These are phyloP conservation scores for Xylaria sp. DNA, from an alignment of 2,329 filamentous ascomycete genomes.

Conservation along the genomic window DNA sequence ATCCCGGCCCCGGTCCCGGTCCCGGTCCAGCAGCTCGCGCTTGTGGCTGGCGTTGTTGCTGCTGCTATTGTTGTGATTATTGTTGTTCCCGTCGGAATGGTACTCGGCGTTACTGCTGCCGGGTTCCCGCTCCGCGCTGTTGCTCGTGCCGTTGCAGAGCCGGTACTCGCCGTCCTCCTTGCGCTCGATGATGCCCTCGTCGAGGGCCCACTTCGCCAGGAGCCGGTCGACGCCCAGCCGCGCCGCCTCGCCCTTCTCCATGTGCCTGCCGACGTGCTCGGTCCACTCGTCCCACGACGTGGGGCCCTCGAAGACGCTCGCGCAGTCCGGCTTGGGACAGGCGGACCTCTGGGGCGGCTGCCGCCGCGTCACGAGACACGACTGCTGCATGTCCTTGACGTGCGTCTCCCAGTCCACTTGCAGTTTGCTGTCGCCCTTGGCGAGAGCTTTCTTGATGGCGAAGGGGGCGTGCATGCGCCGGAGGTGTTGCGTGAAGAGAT, in stretches of 20 bases:
- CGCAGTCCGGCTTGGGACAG: slow-evolving; percentile 73
- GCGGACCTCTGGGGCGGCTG: slow-evolving; percentile 71
- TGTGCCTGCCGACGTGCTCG: slow-evolving; percentile 87
- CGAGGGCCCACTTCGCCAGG: slow-evolving; percentile 64
- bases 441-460: slow-evolving; percentile 60
- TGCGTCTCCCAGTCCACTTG: slow-evolving; percentile 66
- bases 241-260: slow-evolving; percentile 72
- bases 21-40: slow-evolving; percentile 21
- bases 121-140: slow-evolving; percentile 32
- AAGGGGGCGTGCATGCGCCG: slow-evolving; percentile 88
- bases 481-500: slow-evolving; percentile 92
- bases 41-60: no score
- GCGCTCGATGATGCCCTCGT: slow-evolving; percentile 64
- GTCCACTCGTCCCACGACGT: slow-evolving; percentile 88
- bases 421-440: slow-evolving; percentile 61
- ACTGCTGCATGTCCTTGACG: slow-evolving; percentile 70
- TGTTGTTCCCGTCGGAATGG: slow-evolving; percentile 36
- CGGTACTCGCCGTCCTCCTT: slow-evolving; percentile 60
- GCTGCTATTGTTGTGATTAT: no score
- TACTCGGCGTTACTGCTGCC: slow-evolving; percentile 31
- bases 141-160: slow-evolving; percentile 49
- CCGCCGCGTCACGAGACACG: slow-evolving; percentile 73
- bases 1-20: slow-evolving; percentile 10
- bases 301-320: slow-evolving; percentile 68
- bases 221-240: slow-evolving; percentile 60